Conservation (phyloP, 1,139 yeast species). For the Debaryomyces nepalensis region DNA sequence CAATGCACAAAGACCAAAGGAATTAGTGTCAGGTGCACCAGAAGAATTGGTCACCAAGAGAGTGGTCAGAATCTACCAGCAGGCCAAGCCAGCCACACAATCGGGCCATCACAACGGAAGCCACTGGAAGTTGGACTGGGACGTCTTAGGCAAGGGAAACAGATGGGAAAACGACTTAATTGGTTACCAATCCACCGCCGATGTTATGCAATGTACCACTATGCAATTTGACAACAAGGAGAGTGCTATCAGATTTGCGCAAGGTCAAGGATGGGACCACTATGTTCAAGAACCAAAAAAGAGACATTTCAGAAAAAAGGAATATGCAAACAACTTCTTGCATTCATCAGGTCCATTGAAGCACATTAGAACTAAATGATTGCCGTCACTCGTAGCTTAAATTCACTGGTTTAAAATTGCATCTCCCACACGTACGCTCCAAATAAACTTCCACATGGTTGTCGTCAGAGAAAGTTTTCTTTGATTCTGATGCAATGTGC, state of each 20-base stretch:
- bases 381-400: slow-evolving; percentile 2
- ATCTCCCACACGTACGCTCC: not conserved
- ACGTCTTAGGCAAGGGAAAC: slow-evolving; percentile 73
- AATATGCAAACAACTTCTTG: slow-evolving; percentile 71
- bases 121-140: slow-evolving; percentile 86
- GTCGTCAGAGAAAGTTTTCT: not conserved
- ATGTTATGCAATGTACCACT: slow-evolving; percentile 86
- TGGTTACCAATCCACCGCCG: slow-evolving; percentile 83
- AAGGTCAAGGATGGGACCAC: slow-evolving; percentile 86
- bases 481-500: not conserved
- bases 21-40: slow-evolving; percentile 83
- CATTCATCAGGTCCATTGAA: slow-evolving; percentile 76
- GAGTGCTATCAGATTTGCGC: slow-evolving; percentile 78
- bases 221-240: slow-evolving; percentile 77
- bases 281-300: slow-evolving; percentile 81
- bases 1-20: slow-evolving; percentile 45
- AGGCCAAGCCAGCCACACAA: slow-evolving; percentile 83
- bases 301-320: slow-evolving; percentile 76
- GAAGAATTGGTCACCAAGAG: slow-evolving; percentile 62
- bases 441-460: too few relatives aligned
- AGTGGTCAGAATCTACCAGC: slow-evolving; percentile 77
- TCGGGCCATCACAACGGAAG: slow-evolving; percentile 61
- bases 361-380: slow-evolving; percentile 79
- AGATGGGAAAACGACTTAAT: slow-evolving; percentile 91
- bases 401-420: slow-evolving; percentile 2